phyloP scores from a whole-genome alignment of 1,139 yeast species.

The Diutina rugosa region DNA sequence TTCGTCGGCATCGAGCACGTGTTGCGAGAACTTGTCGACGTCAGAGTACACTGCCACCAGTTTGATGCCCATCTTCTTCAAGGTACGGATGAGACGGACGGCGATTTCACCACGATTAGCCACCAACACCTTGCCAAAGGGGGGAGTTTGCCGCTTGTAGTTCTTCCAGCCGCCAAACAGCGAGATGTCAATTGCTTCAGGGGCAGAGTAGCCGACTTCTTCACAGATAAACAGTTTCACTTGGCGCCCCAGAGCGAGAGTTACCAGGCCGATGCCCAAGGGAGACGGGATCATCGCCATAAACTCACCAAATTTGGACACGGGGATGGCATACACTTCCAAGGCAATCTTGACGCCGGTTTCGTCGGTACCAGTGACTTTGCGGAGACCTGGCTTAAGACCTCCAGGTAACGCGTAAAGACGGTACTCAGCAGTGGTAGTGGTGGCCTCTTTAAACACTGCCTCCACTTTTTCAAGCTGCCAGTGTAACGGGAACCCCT shows the following conservation, averaged over 20 bases:
- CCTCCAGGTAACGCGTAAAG: conserved; percentile 75
- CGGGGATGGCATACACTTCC: conserved; percentile 77
- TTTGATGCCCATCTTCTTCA: conserved; percentile 64
- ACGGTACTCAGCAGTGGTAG: conserved; percentile 61
- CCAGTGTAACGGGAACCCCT: conserved; percentile 88
- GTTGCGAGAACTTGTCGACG: conserved; percentile 80
- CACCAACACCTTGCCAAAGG: conserved; percentile 74
- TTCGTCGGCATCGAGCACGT: conserved; percentile 70
- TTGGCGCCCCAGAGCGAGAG: conserved; percentile 66
- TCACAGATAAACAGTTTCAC: conserved; percentile 92
- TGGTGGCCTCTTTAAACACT: conserved; percentile 48
- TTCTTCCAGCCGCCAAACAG: conserved; percentile 78
- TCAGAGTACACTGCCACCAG: conserved; percentile 86
- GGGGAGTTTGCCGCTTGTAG: conserved; percentile 41
- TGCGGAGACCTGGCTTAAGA: conserved; percentile 78
- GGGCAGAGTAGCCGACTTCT: conserved; percentile 62
- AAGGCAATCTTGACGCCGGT: conserved; percentile 52
- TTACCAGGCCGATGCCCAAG: conserved; percentile 86
- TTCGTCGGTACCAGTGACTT: conserved; percentile 28
- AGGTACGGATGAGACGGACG: conserved; percentile 79
- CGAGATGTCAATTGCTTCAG: conserved; percentile 71
- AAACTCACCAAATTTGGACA: conserved; percentile 65
- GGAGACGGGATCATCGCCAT: conserved; percentile 88
- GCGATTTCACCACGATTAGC: conserved; percentile 99
- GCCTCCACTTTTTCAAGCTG: conserved; percentile 83